Evolutionary conservation across 169 alveolate genomes (phyloP), one percentile per base, ranked within the genome.

Genomic region (Babesia caballi): DNA sequence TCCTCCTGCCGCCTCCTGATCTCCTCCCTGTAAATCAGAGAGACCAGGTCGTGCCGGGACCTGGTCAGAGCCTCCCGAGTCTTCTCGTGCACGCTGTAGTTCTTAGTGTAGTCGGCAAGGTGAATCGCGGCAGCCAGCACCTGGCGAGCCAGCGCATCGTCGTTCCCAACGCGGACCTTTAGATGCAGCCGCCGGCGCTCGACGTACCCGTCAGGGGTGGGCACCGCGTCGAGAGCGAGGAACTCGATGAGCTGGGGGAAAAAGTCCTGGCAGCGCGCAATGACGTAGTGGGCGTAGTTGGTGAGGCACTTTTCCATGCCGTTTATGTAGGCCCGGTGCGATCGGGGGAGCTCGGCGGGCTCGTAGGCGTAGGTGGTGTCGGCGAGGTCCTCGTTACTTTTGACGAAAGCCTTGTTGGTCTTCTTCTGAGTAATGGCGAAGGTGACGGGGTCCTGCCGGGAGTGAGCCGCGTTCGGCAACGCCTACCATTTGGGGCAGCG

Each of bases 91-190:
- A 78, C 38, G 36, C 42, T 40, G 47, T 44, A 78, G 77, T 78
- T 78, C 40, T 78, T 78, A 17, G 76, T 41, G 82, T 41, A 78
- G 77, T 78, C 87, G 12, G 59, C 77, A 12, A 78, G 46, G 25
- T 58, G 42, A 0, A 78, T 52, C 21, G 46, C 61, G 9, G 69
- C 41, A 33, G 30, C 44, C 21, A 63, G 65, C 30, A 78, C 49
- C 21, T 66, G 25, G 28, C n/a, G 28, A 11, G 50, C 32, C 21
- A 52, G 49, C 30, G 46, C 60, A 9, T 14, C 23, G 51, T 68
- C 66, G 27, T 57, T 46, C 27, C 32, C 8, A 3, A 68, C 14
- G 21, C 17, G 46, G 27, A 78, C 46, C 25, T 27, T 21, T 6
- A 65, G 30, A 4, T 9, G 12, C 21, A 78, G 30, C 57, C 28